Base-by-base conservation (phyloP, 106 monocot genomes). In the Amphibolis antarctica region DNA sequence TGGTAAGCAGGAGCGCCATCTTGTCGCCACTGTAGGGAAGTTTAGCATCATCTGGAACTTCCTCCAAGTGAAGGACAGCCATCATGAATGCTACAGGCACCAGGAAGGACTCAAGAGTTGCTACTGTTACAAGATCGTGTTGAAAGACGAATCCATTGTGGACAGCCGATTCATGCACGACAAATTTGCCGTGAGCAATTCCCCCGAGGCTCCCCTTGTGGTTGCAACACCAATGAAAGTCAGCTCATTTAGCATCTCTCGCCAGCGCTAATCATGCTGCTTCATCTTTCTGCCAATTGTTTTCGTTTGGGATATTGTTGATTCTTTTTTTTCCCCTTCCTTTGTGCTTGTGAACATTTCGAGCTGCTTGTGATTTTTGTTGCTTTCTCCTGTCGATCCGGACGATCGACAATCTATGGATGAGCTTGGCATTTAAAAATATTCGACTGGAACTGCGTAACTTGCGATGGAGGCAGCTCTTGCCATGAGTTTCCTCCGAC, bases 121-220 rank as follows among this genome's bases (percentile, higher is more conserved):
- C 71, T 92, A 92, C 57, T 92, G 92, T 73, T 92, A 92, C 71
- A 79, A 77, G 70, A 78, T 92, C 31, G 86, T 92, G 22, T 88
- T 71, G 45, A 92, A 82, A 53, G 87, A 88, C 1, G 88, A 92
- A 43, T 88, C 87, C 44, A 92, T 92, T 15, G 82, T 92, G 13
- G 92, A 82, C 69, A 88, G 88, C 66, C 76, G 80, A 12, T 92
- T 88, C 73, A 92, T 92, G 92, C 92, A 92, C 10, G 92, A 92
- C 28, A 92, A 82, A 70, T 88, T 88, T 51, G 82, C 92, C 3
- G 69, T 80, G 36, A 77, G 52, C 28, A 83, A 92, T 15, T 88
- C 92, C n/a, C 92, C 92, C 0, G 92, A 92, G 75, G 92, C 92
- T 1, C 92, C 92, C 0, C 64, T 92, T 42, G 92, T 92, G 12